A percentile compares a stretch with the other conserved stretches of the same genome.
Evolutionary conservation across 148 eudicot species (phyloP).

Genomic region (Rhododendron kiyosumense): DNA sequence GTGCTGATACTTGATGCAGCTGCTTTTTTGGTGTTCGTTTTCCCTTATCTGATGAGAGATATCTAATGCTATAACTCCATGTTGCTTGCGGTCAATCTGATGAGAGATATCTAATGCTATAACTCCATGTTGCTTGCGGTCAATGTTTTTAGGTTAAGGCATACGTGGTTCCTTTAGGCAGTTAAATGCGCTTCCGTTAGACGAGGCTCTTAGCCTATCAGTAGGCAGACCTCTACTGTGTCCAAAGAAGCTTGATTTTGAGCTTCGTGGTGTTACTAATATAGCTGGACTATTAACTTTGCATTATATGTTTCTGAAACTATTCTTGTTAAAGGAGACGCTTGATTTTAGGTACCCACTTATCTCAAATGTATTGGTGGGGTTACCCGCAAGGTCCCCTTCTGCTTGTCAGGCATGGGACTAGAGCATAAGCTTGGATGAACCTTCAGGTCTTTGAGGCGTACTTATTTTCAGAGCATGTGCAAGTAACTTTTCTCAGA

Average conservation of each 20-base stretch:
- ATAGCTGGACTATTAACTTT: not conserved
- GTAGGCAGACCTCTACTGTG: not conserved
- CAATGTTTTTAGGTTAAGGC: not conserved
- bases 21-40: not conserved
- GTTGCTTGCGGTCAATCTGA: not conserved
- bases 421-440: conserved; percentile 5
- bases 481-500: not conserved
- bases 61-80: not conserved
- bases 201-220: no score
- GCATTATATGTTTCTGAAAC: not conserved
- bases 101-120: not conserved
- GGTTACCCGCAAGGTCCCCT: not conserved
- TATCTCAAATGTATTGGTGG: not conserved
- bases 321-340: not conserved
- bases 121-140: not conserved
- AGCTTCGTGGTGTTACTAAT: not conserved
- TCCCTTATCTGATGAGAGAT: not conserved
- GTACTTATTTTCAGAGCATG: not conserved
- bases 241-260: not conserved
- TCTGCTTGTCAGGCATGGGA: not conserved
- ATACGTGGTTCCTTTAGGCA: not conserved
- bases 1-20: not conserved
- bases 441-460: not conserved
- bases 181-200: no score
- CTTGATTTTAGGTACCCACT: not conserved